These are phyloP conservation scores for Solanum sitiens DNA, from an alignment of 257 asterid genomes.

Conservation along the genomic window DNA sequence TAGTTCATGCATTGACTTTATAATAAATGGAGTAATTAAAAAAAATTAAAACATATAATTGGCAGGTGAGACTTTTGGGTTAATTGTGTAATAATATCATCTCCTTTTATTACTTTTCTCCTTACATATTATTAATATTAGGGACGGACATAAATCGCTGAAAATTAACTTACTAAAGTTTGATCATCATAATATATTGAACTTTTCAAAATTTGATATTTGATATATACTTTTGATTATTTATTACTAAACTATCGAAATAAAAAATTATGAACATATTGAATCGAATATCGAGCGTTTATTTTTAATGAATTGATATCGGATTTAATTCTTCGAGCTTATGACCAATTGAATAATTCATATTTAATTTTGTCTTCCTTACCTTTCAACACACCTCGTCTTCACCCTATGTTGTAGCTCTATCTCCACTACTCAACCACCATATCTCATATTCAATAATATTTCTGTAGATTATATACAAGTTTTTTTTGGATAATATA, in stretches of 20 bases:
- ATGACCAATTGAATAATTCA: not conserved
- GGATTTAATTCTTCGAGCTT: no score
- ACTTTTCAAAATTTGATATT: not conserved
- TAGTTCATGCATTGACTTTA: not conserved
- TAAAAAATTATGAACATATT: no score
- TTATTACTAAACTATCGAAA: no score
- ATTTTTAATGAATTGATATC: no score
- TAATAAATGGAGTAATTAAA: not conserved
- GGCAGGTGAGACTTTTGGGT: not conserved
- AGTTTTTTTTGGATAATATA: not conserved
- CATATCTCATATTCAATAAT: no score
- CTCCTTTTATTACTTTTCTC: not conserved
- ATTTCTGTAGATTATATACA: not conserved
- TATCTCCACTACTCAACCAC: not conserved
- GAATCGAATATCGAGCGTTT: not conserved
- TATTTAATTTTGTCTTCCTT: not conserved
- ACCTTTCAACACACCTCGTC: not conserved
- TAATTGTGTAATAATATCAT: not conserved
- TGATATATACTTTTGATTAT: not conserved
- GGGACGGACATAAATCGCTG: not conserved
- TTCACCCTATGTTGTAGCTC: not conserved
- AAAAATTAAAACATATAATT: not conserved
- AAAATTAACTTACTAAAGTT: not conserved
- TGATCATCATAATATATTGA: not conserved
- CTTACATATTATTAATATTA: not conserved